These are phyloP conservation scores for Mycena galopus DNA, from an alignment of 768 basidiomycete species.

Conservation along the genomic window DNA sequence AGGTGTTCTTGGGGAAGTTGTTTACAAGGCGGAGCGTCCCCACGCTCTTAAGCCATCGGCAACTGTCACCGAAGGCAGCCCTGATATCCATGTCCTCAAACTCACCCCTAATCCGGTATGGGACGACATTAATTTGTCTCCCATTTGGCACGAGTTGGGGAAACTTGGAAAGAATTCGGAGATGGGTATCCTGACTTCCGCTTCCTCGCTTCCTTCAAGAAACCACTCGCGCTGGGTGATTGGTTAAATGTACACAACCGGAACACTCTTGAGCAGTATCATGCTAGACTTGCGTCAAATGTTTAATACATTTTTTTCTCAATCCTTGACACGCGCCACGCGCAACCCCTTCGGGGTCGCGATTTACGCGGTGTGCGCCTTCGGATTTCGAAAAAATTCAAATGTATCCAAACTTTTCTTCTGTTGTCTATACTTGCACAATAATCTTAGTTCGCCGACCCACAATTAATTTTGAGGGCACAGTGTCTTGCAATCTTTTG, in stretches of 20 bases:
- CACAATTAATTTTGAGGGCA: too few relatives aligned
- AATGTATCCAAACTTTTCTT: neutral
- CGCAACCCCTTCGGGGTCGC: too few relatives aligned
- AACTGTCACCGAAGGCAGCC: neutral
- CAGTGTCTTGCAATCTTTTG: too few relatives aligned
- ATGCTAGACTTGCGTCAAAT: too few relatives aligned
- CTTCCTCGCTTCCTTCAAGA: slow-evolving; percentile 10
- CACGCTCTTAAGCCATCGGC: neutral
- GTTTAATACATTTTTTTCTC: too few relatives aligned
- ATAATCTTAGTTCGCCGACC: too few relatives aligned
- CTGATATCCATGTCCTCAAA: slow-evolving; percentile 9
- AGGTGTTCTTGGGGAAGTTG: slow-evolving; percentile 15
- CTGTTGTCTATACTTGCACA: too few relatives aligned
- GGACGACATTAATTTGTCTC: slow-evolving; percentile 14
- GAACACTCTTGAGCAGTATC: neutral
- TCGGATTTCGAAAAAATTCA: slow-evolving; percentile 22
- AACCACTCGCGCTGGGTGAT: slow-evolving; percentile 31
- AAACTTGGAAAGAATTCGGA: too few relatives aligned
- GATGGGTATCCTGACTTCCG: neutral
- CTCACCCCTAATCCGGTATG: slow-evolving; percentile 7
- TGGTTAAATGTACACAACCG: slow-evolving; percentile 6
- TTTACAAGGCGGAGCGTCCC: slow-evolving; percentile 7
- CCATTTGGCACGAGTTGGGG: neutral
- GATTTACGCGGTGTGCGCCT: neutral
- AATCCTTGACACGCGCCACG: too few relatives aligned